Evolutionary conservation across 2,329 filamentous ascomycete genomes (phyloP).

Genomic region (Pleurostoma richardsiae): DNA sequence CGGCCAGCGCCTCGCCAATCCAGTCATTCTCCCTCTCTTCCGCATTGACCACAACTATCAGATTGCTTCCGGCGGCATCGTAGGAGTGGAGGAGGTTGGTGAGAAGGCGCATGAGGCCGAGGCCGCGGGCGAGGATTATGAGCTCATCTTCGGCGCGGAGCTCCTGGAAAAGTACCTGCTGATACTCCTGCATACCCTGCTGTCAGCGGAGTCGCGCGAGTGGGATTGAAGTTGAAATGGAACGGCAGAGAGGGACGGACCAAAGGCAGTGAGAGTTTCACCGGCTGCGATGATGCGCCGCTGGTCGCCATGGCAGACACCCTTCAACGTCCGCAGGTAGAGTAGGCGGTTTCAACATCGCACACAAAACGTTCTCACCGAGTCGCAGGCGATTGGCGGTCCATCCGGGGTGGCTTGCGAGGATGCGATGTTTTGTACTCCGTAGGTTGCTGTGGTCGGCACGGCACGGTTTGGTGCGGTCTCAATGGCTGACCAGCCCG

Average conservation of each 20-base stretch:
- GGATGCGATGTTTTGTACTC: too few species aligned
- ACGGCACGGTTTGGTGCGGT: too few species aligned
- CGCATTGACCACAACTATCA: constrained; percentile 84
- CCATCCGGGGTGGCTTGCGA: too few species aligned
- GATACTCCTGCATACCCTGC: constrained; percentile 60
- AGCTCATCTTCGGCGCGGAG: constrained; percentile 89
- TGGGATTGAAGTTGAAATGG: neutral
- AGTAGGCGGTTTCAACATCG: too few species aligned
- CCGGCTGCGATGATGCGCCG: constrained; percentile 49
- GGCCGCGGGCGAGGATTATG: constrained; percentile 83
- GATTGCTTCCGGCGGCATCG: constrained; percentile 90
- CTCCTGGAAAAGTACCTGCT: constrained; percentile 91
- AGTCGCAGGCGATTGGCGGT: too few species aligned
- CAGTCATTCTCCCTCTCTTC: constrained; percentile 92
- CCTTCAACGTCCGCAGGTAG: neutral
- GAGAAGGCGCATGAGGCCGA: constrained; percentile 85
- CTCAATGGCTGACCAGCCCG: too few species aligned
- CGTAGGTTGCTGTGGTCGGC: too few species aligned
- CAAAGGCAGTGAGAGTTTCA: constrained; percentile 76
- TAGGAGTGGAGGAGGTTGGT: constrained; percentile 97
- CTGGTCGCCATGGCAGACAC: constrained; percentile 9
- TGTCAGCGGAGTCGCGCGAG: neutral
- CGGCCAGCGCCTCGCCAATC: constrained; percentile 93
- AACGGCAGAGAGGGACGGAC: constrained; percentile 30
- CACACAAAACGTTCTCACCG: too few species aligned